phyloP scores from a whole-genome alignment of 179 eudicot genomes.

The Spinacia oleracea region DNA sequence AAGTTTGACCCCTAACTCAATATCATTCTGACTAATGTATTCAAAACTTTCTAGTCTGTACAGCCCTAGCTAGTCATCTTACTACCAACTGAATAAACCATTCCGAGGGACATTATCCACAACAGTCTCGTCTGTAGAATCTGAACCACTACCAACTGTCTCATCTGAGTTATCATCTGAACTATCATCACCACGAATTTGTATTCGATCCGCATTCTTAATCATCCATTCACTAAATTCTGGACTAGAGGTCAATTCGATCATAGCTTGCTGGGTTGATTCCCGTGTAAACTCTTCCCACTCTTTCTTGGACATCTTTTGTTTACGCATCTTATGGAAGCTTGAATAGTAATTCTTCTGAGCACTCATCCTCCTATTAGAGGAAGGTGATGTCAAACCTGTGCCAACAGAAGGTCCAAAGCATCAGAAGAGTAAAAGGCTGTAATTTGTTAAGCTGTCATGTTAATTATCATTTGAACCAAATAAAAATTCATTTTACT shows the following conservation, averaged over 20 bases:
- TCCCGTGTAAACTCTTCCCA: slow-evolving; percentile 74
- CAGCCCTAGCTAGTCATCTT: slow-evolving; percentile 7
- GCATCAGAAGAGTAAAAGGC: background rate
- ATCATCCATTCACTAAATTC: slow-evolving; percentile 81
- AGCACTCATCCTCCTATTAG: slow-evolving; percentile 16
- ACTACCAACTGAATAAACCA: slow-evolving; percentile 45
- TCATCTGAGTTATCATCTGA: slow-evolving; percentile 69
- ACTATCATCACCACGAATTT: slow-evolving; percentile 47
- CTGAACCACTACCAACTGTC: slow-evolving; percentile 62
- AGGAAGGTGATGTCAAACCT: slow-evolving; percentile 49
- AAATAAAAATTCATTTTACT: background rate
- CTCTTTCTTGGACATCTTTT: slow-evolving; percentile 68
- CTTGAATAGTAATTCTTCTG: slow-evolving; percentile 63
- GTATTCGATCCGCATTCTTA: slow-evolving; percentile 67
- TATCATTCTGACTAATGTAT: background rate
- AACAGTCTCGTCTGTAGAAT: slow-evolving; percentile 60
- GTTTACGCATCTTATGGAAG: slow-evolving; percentile 63
- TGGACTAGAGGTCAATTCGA: slow-evolving; percentile 64
- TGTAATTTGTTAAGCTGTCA: background rate
- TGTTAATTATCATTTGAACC: background rate
- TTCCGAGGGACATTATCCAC: slow-evolving; percentile 46
- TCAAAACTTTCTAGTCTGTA: slow-evolving; percentile 18
- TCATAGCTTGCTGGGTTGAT: slow-evolving; percentile 68
- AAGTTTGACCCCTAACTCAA: background rate
- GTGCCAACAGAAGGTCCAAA: slow-evolving; percentile 20